These are phyloP conservation scores for Panicum miliaceum DNA, from an alignment of 176 grass and related monocot genomes.

Conservation along the genomic window DNA sequence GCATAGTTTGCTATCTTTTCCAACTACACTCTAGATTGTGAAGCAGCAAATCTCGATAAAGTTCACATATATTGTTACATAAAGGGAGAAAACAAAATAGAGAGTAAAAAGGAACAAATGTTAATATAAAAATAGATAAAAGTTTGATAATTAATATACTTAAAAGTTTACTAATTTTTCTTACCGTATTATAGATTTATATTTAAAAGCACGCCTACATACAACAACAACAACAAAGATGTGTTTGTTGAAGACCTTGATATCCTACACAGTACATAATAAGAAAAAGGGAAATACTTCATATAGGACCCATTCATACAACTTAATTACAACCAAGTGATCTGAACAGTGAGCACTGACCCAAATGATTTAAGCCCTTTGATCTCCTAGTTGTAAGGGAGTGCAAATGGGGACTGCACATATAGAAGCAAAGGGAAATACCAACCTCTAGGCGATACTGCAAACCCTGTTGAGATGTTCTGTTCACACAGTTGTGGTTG, in stretches of 20 bases:
- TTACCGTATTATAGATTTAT: neutral
- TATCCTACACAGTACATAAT: neutral
- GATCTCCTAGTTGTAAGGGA: neutral
- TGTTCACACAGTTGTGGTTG: slow-evolving; percentile 67
- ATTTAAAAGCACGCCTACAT: neutral
- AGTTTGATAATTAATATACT: neutral
- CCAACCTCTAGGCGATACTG: slow-evolving; percentile 86
- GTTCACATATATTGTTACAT: neutral
- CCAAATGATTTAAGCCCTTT: neutral
- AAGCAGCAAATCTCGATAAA: neutral
- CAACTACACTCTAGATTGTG: neutral
- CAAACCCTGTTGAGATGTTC: slow-evolving; percentile 85
- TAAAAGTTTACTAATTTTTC: neutral
- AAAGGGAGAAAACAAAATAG: neutral
- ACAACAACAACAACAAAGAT: neutral
- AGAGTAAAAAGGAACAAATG: neutral
- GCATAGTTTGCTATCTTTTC: neutral
- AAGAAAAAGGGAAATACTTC: slow-evolving; percentile 2
- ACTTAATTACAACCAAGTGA: neutral
- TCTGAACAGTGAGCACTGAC: neutral
- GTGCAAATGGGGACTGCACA: neutral
- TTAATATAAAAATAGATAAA: neutral
- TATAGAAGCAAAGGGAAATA: neutral
- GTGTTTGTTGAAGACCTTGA: neutral
- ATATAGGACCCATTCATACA: neutral